Conservation (phyloP, 1,139 yeast genomes). For the Geotrichum reessii region DNA sequence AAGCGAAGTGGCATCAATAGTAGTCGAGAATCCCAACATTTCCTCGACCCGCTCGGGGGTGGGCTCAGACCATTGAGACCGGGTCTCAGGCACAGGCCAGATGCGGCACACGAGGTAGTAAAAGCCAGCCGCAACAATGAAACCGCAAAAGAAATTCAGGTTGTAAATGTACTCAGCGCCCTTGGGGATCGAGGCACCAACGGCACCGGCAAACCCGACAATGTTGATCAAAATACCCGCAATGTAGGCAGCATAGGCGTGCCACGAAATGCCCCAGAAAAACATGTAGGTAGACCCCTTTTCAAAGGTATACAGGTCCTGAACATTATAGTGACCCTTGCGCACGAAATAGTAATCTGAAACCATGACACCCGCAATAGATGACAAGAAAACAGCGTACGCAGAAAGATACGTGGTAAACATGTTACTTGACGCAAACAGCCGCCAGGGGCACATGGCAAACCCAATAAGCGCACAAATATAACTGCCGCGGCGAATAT, state of each 20-base stretch:
- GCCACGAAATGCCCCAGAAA: conserved; percentile 69
- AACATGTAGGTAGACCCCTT: conserved; percentile 52
- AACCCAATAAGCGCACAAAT: conserved; percentile 74
- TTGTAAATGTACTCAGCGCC: conserved; percentile 73
- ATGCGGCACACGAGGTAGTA: conserved; percentile 48
- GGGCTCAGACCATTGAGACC: conserved; percentile 59
- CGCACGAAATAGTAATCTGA: conserved; percentile 67
- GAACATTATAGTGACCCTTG: conserved; percentile 62
- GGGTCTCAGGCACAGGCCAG: conserved; percentile 57
- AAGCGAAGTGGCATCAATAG: neutral
- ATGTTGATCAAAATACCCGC: conserved; percentile 63
- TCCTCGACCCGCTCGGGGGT: conserved; percentile 45
- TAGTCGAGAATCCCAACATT: conserved; percentile 11
- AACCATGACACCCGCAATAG: conserved; percentile 79
- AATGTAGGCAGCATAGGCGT: conserved; percentile 41
- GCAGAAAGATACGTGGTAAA: conserved; percentile 84
- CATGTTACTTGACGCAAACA: conserved; percentile 63
- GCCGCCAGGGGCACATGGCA: conserved; percentile 85
- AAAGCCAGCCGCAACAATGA: conserved; percentile 48
- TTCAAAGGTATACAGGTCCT: conserved; percentile 54
- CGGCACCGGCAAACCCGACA: conserved; percentile 83
- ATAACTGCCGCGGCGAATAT: conserved; percentile 77
- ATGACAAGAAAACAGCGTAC: conserved; percentile 77
- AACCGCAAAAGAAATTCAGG: conserved; percentile 72
- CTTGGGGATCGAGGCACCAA: conserved; percentile 62